Base-by-base conservation (phyloP, 371 early-diverging fungal species). In the Mortierella sp. region DNA sequence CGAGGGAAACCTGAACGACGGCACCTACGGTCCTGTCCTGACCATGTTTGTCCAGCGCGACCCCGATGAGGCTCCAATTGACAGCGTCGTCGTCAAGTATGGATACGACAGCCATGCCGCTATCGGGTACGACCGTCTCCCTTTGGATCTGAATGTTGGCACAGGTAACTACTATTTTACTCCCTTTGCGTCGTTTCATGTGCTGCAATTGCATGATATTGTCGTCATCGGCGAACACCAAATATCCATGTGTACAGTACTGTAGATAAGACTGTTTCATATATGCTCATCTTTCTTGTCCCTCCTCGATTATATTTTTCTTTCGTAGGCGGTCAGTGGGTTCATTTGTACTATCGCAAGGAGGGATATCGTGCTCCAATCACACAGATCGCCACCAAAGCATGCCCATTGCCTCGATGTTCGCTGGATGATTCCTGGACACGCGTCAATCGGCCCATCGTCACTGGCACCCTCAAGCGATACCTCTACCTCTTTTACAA, bases 371-470 rank as follows among this genome's bases (percentile, higher is more conserved):
- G 80, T 66, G 87, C 88, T 70, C 89, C 90, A 16, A 89, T 90
- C 55, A 88, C 89, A 26, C 87, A 88, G 19, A 86, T 90, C 39
- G 80, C 90, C 44, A 89, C 88, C 45, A 89, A 88, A 68, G 80
- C 87, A 47, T 90, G 90, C 50, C 77, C 87, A 24, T 79, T 89
- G 5, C 78, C 83, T 39, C 82, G 85, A 26, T 90, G 90, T 64
- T 87, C 85, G 39, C 66, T 90, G 41, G 90, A 89, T 22, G 88
- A 88, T 72, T 75, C 76, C 10, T 83, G 84, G 84, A 83, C 84
- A 19, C 79, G 84, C 68, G 50, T 83, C 67, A 83, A 83, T 43
- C 69, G 84, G 29, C 79, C 84, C 53, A 83, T 83, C 65, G 48
- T 73, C 45, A 83, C 84, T 10, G 79, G 79, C 52, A 73, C 84